Base-by-base conservation (phyloP, 441 rosid species). In the Raphanus hybrid region DNA sequence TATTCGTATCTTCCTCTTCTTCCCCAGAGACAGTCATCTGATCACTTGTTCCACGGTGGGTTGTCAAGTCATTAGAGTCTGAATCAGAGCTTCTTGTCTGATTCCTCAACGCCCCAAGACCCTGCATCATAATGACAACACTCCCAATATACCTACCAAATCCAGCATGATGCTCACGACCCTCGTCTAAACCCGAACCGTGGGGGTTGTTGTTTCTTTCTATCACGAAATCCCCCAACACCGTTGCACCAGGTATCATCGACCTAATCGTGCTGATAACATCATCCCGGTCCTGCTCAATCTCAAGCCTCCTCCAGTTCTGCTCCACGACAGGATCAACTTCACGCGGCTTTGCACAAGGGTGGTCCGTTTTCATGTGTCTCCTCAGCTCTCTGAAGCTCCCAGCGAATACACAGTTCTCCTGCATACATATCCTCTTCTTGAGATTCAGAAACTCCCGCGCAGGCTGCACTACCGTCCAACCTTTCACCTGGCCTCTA, bases 401-500 rank as follows among this genome's bases (percentile, higher is more conserved):
- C 65, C 98, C 99, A 64, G 81, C 65, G 55, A 88, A 95, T 27
- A 89, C 69, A 78, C 99, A 95, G 37, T 85, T 81, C 64, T 93
- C 98, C 86, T 95, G 98, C 99, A 95, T 91, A 82, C 99, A 95
- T 74, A 84, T 89, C 80, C 99, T 87, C 84, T 67, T 84, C 83
- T 93, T 88, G 0, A 87, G 80, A 84, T 95, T 95, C 52, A 95
- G 77, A 83, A 71, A 91, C 14, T 90, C 87, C 23, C 98, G 83
- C 0, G 98, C 99, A 64, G 94, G 90, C 81, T 93, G 91, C 27
- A 95, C 98, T 64, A 93, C 94, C 12, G 97, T 95, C 97, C 98
- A 95, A 4, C 99, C 99, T 86, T 95, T 93, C 83, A 95, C 96
- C 85, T 91, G 90, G 61, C 99, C 99, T 80, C 99, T 85, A 82